A percentile compares a stretch with the other conserved stretches of the same genome.
These are phyloP conservation scores for Tuber calosporum DNA, from an alignment of 495 filamentous ascomycete genomes.

Conservation along the genomic window DNA sequence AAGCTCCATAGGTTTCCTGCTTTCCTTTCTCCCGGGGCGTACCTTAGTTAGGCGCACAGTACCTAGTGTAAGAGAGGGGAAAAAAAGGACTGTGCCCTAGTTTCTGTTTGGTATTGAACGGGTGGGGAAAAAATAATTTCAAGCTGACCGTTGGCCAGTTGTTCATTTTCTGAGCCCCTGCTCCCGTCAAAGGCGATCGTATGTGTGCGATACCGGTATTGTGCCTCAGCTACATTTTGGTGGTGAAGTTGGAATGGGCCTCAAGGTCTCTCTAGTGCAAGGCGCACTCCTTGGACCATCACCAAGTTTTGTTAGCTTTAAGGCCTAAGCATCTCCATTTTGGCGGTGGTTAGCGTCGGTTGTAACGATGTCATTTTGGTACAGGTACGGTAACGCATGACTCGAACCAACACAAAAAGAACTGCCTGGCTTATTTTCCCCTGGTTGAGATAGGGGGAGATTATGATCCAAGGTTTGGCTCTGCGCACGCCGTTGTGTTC, in stretches of 20 bases:
- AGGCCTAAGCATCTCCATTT: neutral
- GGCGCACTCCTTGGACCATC: neutral
- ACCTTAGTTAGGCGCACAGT: neutral
- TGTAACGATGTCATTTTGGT: neutral
- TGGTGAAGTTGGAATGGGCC: neutral
- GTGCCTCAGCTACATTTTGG: neutral
- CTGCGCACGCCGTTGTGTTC: neutral
- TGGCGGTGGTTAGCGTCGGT: neutral
- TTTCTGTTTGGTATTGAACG: neutral
- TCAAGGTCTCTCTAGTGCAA: neutral
- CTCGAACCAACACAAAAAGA: neutral
- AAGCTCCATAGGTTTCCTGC: neutral
- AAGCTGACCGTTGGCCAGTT: neutral
- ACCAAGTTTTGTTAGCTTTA: neutral
- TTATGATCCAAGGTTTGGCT: neutral
- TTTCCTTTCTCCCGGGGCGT: neutral
- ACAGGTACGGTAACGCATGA: neutral
- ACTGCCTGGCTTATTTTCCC: neutral
- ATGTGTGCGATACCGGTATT: neutral
- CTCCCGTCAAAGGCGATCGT: neutral
- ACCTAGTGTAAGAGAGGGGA: neutral
- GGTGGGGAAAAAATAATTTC: neutral
- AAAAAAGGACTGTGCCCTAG: neutral
- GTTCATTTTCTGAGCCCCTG: neutral
- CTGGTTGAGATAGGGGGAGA: neutral